Base-by-base conservation (phyloP, 345 rosid genomes). In the Salix udensis region DNA sequence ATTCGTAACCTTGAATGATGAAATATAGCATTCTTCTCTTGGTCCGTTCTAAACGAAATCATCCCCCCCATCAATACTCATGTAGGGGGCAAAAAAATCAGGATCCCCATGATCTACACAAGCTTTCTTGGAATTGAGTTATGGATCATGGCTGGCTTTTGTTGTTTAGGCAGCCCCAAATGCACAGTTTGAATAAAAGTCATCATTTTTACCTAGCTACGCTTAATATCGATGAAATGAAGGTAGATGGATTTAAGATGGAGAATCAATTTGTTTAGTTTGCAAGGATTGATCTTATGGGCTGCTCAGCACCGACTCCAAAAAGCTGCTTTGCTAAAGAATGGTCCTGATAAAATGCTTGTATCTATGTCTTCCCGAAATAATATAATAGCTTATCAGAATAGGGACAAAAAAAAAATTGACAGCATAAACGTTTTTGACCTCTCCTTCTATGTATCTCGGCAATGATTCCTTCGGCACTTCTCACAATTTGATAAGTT, bases 321-420 rank as follows among this genome's bases (percentile, higher is more conserved):
- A 21, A 69, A 30, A 44, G 75, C 6, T 23, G 53, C 53, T 71
- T 53, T 28, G 53, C 39, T 23, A 14, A 40, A n/a, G 77, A 18
- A 34, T 65, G 75, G 81, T 18, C 71, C 74, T 74, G n/a, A 9
- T 12, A 36, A 40, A 7, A 65, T 39, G 18, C 21, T 79, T 16
- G 60, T 44, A 58, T 26, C 26, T 42, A 73, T 42, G 46, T 74
- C 75, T 68, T 75, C n/a, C 19, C 10, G 68, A 53, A 79, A 71
- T 52, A 58, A 71, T 78, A 77, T 30, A 68, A 26, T 64, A 65
- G 16, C 52, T 50, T 34, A 34, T 34, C 70, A 50, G 23, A 42
- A 23, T 72, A 39, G 14, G 65, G 65, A 37, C 37, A 36, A 36
- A 18, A 26, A 68, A 26, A 28, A 70, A 9, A 52, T 28, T 28